phyloP scores from a whole-genome alignment of 1,139 yeast species.

The Barnettozyma hawaiiensis region DNA sequence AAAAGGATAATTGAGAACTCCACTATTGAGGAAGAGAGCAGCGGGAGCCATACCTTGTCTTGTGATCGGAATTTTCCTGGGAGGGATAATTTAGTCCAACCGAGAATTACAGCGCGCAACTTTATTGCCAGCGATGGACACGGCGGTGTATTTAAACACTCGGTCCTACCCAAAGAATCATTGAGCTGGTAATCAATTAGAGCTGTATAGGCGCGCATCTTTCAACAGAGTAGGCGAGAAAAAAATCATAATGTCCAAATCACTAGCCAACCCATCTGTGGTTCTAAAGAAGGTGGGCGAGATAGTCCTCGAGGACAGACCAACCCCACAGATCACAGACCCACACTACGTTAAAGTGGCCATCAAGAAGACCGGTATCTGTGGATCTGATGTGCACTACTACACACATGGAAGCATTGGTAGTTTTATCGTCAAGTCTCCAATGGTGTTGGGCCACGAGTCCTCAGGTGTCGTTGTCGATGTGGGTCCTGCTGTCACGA shows the following conservation, averaged over 20 bases:
- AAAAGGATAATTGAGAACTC: no score
- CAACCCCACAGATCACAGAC: slow-evolving; percentile 55
- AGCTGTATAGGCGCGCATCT: no score
- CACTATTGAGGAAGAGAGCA: no score
- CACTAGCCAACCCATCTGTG: slow-evolving; percentile 36
- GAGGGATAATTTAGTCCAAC: no score
- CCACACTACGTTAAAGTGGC: slow-evolving; percentile 70
- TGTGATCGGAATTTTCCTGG: no score
- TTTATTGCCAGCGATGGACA: not conserved
- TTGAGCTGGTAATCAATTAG: not conserved
- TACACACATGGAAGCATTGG: slow-evolving; percentile 79
- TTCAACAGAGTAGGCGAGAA: not conserved
- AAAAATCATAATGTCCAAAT: not conserved
- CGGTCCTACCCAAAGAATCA: not conserved
- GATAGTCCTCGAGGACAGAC: slow-evolving; percentile 59
- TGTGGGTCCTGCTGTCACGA: slow-evolving; percentile 55
- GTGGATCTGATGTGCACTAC: slow-evolving; percentile 86
- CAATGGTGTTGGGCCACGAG: slow-evolving; percentile 76
- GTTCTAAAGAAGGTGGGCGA: slow-evolving; percentile 62
- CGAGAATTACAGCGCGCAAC: not conserved
- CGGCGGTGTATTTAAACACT: not conserved
- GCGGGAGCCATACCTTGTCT: no score
- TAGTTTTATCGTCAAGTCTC: slow-evolving; percentile 49
- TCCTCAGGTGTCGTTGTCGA: slow-evolving; percentile 67
- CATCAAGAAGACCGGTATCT: slow-evolving; percentile 69